phyloP scores from a whole-genome alignment of 768 basidiomycete species.

The Lactarius sp. region DNA sequence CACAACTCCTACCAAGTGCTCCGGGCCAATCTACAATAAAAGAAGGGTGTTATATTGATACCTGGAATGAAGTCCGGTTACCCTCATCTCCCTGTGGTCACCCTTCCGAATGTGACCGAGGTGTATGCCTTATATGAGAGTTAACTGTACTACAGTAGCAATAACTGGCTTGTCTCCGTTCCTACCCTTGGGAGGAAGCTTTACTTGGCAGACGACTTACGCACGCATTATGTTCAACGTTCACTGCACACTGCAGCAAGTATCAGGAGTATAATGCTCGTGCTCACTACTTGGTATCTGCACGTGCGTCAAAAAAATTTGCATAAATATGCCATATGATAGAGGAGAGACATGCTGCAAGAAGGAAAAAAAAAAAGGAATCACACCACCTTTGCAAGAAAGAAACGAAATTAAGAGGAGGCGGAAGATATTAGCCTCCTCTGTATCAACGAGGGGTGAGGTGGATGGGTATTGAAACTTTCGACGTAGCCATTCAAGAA shows the following conservation, averaged over 20 bases:
- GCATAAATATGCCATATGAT: constrained; percentile 3
- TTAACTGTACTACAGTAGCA: too few relatives aligned
- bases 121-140: too few relatives aligned
- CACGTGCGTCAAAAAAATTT: not conserved
- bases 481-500: not conserved
- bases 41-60: too few relatives aligned
- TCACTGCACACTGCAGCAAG: not conserved
- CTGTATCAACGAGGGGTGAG: not conserved
- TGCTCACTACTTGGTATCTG: not conserved
- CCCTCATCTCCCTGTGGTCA: too few relatives aligned
- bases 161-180: too few relatives aligned
- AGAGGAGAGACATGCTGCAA: not conserved
- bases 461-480: not conserved
- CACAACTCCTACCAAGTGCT: too few relatives aligned
- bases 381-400: not conserved
- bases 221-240: too few relatives aligned
- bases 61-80: too few relatives aligned
- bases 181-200: too few relatives aligned
- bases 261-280: not conserved
- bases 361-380: not conserved
- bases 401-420: not conserved
- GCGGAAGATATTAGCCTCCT: not conserved
- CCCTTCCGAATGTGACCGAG: too few relatives aligned
- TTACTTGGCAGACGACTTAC: too few relatives aligned
- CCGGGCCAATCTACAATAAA: too few relatives aligned